Conservation (phyloP, 257 asterid genomes). For the Lantana camara region DNA sequence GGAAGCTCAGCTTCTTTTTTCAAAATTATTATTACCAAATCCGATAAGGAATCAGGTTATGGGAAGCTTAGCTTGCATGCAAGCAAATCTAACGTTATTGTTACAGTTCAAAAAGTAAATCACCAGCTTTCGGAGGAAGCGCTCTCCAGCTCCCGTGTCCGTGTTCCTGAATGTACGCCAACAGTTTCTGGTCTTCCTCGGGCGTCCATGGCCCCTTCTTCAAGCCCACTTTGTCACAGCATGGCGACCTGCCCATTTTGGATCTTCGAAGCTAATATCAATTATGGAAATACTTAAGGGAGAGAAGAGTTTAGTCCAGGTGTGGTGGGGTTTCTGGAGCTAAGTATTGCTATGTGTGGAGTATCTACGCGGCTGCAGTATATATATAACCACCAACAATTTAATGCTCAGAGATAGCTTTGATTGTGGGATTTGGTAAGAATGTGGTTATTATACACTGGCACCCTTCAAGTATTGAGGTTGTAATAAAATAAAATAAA, state of each 20-base stretch:
- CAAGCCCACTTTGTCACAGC: slow-evolving; percentile 51
- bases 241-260: slow-evolving; percentile 50
- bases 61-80: slow-evolving; percentile 5
- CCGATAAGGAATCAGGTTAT: too few species aligned
- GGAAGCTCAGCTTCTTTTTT: too few species aligned
- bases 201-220: slow-evolving; percentile 66
- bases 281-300: neutral
- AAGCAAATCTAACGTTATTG: neutral
- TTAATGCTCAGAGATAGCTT: neutral
- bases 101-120: neutral
- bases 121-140: slow-evolving; percentile 61
- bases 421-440: neutral
- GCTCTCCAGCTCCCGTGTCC: slow-evolving; percentile 71
- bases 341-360: neutral
- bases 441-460: neutral
- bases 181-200: slow-evolving; percentile 49
- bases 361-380: neutral
- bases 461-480: too few species aligned
- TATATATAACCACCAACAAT: neutral
- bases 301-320: too few species aligned
- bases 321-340: neutral
- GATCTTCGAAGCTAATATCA: neutral
- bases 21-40: too few species aligned
- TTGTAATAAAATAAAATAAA: too few species aligned
- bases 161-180: slow-evolving; percentile 45